These are phyloP conservation scores for Phaeolepiota aurea DNA, from an alignment of 768 basidiomycete genomes.

Conservation along the genomic window DNA sequence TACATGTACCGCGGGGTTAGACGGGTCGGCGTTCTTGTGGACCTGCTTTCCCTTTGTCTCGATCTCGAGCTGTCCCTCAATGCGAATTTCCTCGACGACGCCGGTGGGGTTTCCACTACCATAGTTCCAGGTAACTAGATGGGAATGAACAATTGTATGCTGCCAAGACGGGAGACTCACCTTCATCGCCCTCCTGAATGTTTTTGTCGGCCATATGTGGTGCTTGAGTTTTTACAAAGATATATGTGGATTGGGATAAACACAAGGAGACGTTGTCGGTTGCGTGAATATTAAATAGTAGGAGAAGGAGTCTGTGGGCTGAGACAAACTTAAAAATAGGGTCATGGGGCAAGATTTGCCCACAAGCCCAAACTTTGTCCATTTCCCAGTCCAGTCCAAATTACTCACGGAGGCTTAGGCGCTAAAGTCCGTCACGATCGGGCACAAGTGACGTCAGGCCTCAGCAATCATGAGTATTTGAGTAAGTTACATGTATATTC, in stretches of 20 bases:
- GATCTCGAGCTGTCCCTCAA: constrained; percentile 16
- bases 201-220: constrained; percentile 15
- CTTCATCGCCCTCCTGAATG: constrained; percentile 19
- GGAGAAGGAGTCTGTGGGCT: background rate
- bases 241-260: too few species aligned
- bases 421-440: background rate
- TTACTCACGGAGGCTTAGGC: too few species aligned
- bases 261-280: too few species aligned
- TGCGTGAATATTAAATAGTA: background rate
- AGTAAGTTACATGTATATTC: too few species aligned
- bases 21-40: constrained; percentile 17
- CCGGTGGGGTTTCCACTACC: constrained; percentile 14
- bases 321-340: background rate
- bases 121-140: constrained; percentile 18
- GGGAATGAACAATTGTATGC: background rate
- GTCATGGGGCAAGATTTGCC: background rate
- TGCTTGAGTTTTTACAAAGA: background rate
- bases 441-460: background rate
- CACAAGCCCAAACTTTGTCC: background rate
- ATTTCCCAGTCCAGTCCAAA: background rate
- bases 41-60: constrained; percentile 16
- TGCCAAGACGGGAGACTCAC: constrained; percentile 6
- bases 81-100: constrained; percentile 15
- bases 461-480: too few species aligned
- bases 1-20: constrained; percentile 19